These are phyloP conservation scores for Lachnellula suecica DNA, from an alignment of 2,329 filamentous ascomycete genomes.

Conservation along the genomic window DNA sequence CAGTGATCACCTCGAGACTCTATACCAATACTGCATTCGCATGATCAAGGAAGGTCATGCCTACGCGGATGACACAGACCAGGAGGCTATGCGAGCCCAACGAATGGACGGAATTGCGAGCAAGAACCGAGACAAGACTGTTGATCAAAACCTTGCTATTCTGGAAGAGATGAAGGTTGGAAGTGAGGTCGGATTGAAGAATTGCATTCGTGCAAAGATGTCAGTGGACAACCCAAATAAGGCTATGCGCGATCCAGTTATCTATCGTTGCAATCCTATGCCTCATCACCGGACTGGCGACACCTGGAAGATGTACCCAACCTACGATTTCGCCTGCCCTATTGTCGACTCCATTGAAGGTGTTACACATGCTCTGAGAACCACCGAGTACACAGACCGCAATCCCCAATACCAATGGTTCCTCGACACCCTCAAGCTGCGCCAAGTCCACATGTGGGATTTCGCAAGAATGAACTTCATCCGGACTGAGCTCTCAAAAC, in stretches of 20 bases:
- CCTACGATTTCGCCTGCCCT: conserved; percentile 84
- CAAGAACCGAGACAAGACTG: conserved; percentile 71
- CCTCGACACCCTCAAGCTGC: conserved; percentile 69
- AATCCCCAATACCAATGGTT: conserved; percentile 90
- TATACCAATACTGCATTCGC: conserved; percentile 81
- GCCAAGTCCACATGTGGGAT: conserved; percentile 81
- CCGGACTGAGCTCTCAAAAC: conserved; percentile 79
- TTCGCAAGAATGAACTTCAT: conserved; percentile 85
- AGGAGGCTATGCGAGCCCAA: conserved; percentile 83
- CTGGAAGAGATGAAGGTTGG: conserved; percentile 94
- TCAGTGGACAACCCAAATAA: conserved; percentile 91
- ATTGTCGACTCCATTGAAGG: conserved; percentile 80
- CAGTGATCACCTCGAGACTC: conserved; percentile 90
- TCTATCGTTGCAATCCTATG: conserved; percentile 92
- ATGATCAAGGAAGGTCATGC: conserved; percentile 86
- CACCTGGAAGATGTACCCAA: conserved; percentile 83
- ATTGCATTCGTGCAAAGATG: conserved; percentile 95
- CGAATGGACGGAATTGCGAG: conserved; percentile 82
- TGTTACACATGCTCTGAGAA: conserved; percentile 79
- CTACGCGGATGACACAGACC: conserved; percentile 92
- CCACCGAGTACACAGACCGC: conserved; percentile 84
- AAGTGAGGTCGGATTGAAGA: conserved; percentile 72
- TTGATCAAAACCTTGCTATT: conserved; percentile 81
- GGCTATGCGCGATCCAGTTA: conserved; percentile 92
- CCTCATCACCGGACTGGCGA: conserved; percentile 81